A percentile compares a stretch with the other conserved stretches of the same genome.
These are phyloP conservation scores for Penicillium sp. DNA, from an alignment of 2,329 filamentous ascomycete genomes.

Conservation along the genomic window DNA sequence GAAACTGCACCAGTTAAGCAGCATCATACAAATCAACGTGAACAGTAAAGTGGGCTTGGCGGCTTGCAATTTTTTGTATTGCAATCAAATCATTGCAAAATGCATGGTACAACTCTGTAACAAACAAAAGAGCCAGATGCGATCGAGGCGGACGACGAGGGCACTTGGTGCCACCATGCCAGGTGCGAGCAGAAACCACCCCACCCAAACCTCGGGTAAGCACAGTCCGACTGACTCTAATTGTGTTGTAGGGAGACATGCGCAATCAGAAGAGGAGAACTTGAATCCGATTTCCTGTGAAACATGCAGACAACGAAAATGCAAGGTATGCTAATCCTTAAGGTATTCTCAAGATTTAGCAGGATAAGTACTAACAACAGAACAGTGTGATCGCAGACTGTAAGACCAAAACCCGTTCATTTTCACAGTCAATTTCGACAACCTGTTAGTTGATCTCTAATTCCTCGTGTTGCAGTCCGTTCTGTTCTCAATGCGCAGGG, in stretches of 20 bases:
- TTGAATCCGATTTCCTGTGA: constrained; percentile 23
- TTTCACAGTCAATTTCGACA: not conserved
- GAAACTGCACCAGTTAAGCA: not conserved
- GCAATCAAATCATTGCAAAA: not conserved
- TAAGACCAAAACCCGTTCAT: constrained; percentile 7
- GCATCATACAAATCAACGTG: constrained; percentile 1
- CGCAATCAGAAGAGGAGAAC: constrained; percentile 10
- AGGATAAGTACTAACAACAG: constrained; percentile 7
- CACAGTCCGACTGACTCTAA: not conserved
- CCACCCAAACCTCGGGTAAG: not conserved
- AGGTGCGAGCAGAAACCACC: constrained; percentile 6
- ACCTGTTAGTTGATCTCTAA: not conserved
- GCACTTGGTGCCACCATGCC: constrained; percentile 4
- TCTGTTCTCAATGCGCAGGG: constrained; percentile 21
- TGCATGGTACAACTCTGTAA: not conserved
- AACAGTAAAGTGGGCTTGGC: not conserved
- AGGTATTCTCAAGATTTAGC: not conserved
- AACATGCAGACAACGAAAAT: constrained; percentile 24
- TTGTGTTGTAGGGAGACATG: not conserved
- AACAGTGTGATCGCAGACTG: constrained; percentile 25
- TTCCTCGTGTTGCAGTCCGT: constrained; percentile 13
- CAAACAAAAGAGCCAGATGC: constrained; percentile 4
- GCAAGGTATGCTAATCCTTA: constrained; percentile 17
- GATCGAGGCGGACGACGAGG: constrained; percentile 12
- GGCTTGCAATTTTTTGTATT: not conserved